Base-by-base conservation (phyloP, 371 early-diverging fungal genomes). In the Mortierella sp. region DNA sequence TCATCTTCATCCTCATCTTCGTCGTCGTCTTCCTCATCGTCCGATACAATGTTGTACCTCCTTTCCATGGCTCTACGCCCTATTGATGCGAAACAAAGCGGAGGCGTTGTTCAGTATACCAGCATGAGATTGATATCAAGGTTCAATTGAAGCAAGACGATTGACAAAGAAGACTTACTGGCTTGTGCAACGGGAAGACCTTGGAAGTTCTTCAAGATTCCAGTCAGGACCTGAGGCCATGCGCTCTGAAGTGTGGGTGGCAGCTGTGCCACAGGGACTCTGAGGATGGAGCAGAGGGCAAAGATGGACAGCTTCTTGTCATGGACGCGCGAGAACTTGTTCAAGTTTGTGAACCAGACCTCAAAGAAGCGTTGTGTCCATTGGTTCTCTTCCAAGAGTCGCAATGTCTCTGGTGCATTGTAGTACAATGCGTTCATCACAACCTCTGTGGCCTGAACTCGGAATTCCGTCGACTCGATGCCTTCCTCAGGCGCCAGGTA, bases 301-400 rank as follows among this genome's bases (percentile, higher is more conserved):
- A 94, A 71, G 41, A 98, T 93, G 5, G 87, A 85, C 22, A 97
- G 84, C 82, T 94, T 94, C 86, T 96, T 97, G 81, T 98, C 98
- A 71, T 96, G 95, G 13, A 98, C 97, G 52, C 96, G 86, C 37
- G 85, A 67, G 65, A 96, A 92, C 60, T 85, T 83, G 37, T 86
- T 86, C 29, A 94, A 68, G 41, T 82, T 84, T 27, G 85, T 81
- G 81, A 95, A 91, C 93, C 96, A 95, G 19, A 88, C 78, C 2
- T 82, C 83, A 65, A 96, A 95, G 84, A 96, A 92, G 9, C 85
- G 86, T 59, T 88, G 82, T 12, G 94, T 93, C 83, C 87, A 90
- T 45, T 85, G 80, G 54, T 90, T 83, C 67, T 91, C 89, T 68
- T 96, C 96, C 45, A 98, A 79, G 3, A 92, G 62, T 31, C 79